Evolutionary conservation across 495 filamentous ascomycete species (phyloP).

Genomic region (Saxophila tyrrhenica): DNA sequence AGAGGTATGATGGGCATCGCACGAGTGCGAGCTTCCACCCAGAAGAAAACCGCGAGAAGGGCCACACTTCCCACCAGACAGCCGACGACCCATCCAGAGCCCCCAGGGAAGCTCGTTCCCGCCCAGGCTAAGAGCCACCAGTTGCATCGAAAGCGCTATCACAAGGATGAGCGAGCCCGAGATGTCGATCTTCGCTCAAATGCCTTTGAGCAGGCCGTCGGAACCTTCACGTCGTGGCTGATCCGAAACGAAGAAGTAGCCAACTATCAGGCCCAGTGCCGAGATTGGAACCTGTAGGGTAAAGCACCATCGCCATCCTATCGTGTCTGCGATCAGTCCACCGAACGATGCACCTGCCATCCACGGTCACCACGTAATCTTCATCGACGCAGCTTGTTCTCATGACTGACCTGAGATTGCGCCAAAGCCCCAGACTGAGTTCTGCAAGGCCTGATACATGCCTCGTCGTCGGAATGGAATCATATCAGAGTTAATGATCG

Average conservation of each 20-base stretch:
- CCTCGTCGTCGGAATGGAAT: neutral
- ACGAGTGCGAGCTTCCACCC: neutral
- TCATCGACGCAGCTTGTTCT: neutral
- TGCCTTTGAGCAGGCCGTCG: neutral
- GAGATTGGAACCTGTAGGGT: neutral
- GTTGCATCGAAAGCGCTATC: neutral
- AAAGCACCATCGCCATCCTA: slow-evolving; percentile 3
- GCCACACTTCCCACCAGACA: neutral
- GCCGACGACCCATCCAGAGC: neutral
- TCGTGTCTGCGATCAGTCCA: neutral
- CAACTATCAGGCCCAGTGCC: neutral
- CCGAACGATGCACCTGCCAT: neutral
- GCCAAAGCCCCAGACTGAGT: neutral
- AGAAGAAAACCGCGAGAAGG: neutral
- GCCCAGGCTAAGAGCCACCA: neutral
- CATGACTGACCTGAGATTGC: too few relatives aligned
- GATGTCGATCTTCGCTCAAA: neutral
- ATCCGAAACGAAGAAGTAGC: neutral
- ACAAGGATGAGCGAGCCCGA: neutral
- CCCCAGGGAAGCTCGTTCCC: neutral
- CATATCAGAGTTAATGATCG: slow-evolving; percentile 3
- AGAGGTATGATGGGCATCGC: neutral
- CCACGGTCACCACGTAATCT: neutral
- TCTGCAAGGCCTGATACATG: neutral
- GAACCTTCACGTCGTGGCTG: neutral